Evolutionary conservation across 177 flowering plant genomes (phyloP).

Genomic region (Vitis hybrid): DNA sequence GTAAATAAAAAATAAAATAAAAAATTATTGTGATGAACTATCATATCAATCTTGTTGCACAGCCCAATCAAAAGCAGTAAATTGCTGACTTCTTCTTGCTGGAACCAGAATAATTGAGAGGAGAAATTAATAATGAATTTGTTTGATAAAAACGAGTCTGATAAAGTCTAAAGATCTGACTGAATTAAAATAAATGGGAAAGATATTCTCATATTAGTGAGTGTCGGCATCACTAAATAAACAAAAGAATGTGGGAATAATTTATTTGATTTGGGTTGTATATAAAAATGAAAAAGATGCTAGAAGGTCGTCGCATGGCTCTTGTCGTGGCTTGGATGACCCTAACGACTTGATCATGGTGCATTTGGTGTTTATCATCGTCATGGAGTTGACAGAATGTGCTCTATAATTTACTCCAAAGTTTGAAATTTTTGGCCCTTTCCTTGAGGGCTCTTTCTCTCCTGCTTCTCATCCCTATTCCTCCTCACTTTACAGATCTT

Average conservation of each 20-base stretch:
- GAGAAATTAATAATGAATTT: conserved; percentile 1
- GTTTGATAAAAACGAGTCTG: conserved; percentile 5
- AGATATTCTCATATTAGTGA: conserved; percentile 33
- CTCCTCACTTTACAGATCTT: conserved; percentile 11
- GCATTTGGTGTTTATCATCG: conserved; percentile 21
- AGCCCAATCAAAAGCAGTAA: conserved; percentile 1
- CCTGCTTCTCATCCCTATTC: conserved; percentile 11
- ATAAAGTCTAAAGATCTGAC: conserved; percentile 5
- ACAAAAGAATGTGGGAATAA: conserved; percentile 13
- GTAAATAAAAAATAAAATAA: background rate
- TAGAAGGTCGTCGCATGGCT: conserved; percentile 30
- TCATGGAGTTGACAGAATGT: conserved; percentile 35
- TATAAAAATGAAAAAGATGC: conserved; percentile 12
- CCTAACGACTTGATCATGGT: conserved; percentile 32
- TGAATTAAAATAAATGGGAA: conserved; percentile 2
- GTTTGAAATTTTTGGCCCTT: conserved; percentile 20
- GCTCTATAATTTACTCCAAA: conserved; percentile 7
- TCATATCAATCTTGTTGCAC: conserved; percentile 5
- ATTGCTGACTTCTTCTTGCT: conserved; percentile 11
- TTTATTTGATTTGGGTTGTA: background rate
- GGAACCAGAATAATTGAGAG: conserved; percentile 14
- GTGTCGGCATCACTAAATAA: conserved; percentile 40
- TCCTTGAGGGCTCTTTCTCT: conserved; percentile 17
- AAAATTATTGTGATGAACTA: background rate
- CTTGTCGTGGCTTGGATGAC: conserved; percentile 36